Evolutionary conservation across 768 basidiomycete species (phyloP), one percentile per base, ranked within the genome.

Genomic region (Lanmaoa rubissima): DNA sequence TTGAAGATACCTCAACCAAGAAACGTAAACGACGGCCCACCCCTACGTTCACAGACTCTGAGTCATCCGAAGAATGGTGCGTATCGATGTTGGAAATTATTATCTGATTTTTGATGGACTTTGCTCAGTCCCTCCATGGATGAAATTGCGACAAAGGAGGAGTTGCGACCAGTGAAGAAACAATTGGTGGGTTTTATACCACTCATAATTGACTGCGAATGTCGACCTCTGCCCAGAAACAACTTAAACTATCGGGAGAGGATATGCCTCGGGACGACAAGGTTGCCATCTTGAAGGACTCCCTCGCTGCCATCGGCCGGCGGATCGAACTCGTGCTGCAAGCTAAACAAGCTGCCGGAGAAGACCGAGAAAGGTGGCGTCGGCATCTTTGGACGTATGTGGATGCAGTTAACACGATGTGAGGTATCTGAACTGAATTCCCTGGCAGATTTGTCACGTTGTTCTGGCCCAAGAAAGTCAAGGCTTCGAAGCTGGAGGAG

Each of bases 401-500:
- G 36, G 42, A 43, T 43, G 34, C 47, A 34, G 11, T 42, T 16
- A 1, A 16, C 41, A 32, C 51, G 34, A 55, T 66, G 26, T 53
- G 17, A 41, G 13, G 26, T 46, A 2, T 24, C 21, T 24, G 21
- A 13, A 19, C 57, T 63, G 45, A 68, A n/a, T 43, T 46, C 51
- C 19, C 50, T 26, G 16, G 12, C 65, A 94, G 92, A 36, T 98
- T 98, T 61, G 94, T 97, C 45, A 94, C 93, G 3, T 79, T 94
- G 53, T 98, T 98, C 75, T 98, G 95, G 95, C 95, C 95, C 6
- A 92, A 96, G 78, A 92, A 95, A 74, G 94, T 98, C 61, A 94
- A 90, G 70, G 92, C 94, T 13, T 85, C 83, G 16, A 97, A 97
- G 73, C 77, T 98, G 39, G 91, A 95, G 72, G 93, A 94, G 68